A percentile compares a stretch with the other conserved stretches of the same genome.
phyloP scores from a whole-genome alignment of 495 filamentous ascomycete species.

The Articulospora tetracladia region DNA sequence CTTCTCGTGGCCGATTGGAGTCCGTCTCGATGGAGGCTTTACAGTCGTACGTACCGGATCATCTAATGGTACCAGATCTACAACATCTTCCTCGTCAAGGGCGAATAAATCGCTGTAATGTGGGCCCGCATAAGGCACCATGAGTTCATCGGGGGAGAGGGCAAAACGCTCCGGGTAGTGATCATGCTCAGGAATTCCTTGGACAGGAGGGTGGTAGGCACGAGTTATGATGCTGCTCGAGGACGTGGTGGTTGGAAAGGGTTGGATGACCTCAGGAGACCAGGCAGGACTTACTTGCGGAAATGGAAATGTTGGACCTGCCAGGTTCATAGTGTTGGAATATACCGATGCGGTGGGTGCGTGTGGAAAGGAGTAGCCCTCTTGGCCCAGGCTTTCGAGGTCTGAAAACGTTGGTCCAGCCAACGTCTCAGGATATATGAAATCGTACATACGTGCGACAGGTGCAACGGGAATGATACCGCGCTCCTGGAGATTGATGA shows the following conservation, averaged over 20 bases:
- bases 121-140: neutral
- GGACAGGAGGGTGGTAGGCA: neutral
- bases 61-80: neutral
- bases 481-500: neutral
- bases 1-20: neutral
- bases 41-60: neutral
- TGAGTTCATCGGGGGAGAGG: neutral
- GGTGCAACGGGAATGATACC: neutral
- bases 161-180: conserved; percentile 3
- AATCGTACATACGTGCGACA: neutral
- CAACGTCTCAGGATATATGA: neutral
- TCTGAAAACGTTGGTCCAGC: neutral
- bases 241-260: neutral
- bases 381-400: neutral
- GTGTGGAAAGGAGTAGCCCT: no score
- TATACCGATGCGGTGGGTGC: no score
- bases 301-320: no score
- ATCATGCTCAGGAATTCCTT: neutral
- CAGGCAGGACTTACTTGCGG: neutral
- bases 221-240: neutral
- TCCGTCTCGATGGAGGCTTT: neutral
- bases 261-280: neutral
- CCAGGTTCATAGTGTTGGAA: no score
- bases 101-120: neutral
- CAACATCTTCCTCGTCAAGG: neutral